Base-by-base conservation (phyloP, 805 yeast species). In the Ogataea paraovalis region DNA sequence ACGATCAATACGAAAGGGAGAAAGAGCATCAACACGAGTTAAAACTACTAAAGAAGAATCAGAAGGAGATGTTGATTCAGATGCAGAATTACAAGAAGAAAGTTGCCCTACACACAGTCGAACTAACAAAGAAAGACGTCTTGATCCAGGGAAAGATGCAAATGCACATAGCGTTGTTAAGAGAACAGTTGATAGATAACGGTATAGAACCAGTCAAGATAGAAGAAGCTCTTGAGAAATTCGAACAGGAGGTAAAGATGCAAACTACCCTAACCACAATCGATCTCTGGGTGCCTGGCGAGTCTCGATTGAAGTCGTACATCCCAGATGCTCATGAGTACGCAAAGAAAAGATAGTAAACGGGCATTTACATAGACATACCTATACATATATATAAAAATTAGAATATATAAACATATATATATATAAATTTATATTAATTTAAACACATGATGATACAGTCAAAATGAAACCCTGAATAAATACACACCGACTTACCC, bases 321-420 rank as follows among this genome's bases (percentile, higher is more conserved):
- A 64, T 82, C 28, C 88, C 89, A 4, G 80, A 79, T 59, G 70
- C 75, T 19, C 79, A 76, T 49, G 88, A 83, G 34, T 83, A 83
- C 62, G 82, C 76, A 42, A 68, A 59, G 52, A 72, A 70, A 54
- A 60, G 60, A 44, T 65, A 53, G 28, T 10, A 7, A 10, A 25
- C 9, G 6, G 28, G 6, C 6, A 7, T 25, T 10, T 25, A 39
- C 30, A 32, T 30, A 37, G 41, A 40, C 28, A 41, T 42, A 48
- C 23, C 32, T 12, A 32, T 42, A 44, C 12, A 32, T 9, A 32
- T 32, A 14, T 14, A 32, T 32, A 14, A 32, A 5, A 9, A 5
- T 13, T 32, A 32, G 20, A n/a, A 34, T 34, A 4, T 13, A n/a
- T n/a, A 18, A 16, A 34, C 10, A 34, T 30, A 8, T 30, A 30